These are phyloP conservation scores for Sugiyamaella chiloensis DNA, from an alignment of 805 yeast species.

Conservation along the genomic window DNA sequence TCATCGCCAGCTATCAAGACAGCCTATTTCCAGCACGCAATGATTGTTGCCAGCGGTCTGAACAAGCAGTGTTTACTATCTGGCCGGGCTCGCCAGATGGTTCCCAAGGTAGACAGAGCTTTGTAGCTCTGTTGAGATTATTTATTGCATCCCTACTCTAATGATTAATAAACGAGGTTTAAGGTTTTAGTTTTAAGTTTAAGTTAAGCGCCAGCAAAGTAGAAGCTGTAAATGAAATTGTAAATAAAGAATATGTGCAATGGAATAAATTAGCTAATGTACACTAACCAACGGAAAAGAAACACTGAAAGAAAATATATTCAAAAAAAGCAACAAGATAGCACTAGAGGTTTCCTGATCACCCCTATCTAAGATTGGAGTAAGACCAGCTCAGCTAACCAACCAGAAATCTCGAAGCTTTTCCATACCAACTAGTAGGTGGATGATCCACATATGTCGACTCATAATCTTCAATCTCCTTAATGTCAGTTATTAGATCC, in stretches of 20 bases:
- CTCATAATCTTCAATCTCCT: conserved; percentile 51
- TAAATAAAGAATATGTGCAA: too few species aligned
- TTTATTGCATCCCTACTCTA: conserved; percentile 5
- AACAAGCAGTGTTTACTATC: conserved; percentile 28
- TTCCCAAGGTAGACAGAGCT: conserved; percentile 12
- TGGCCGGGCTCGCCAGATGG: conserved; percentile 34
- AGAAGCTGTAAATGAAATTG: too few species aligned
- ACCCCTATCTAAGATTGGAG: too few species aligned
- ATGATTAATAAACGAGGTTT: too few species aligned
- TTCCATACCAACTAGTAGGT: conserved; percentile 23
- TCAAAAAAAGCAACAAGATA: too few species aligned
- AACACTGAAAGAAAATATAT: too few species aligned
- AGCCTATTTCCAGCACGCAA: conserved; percentile 24
- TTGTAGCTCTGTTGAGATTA: conserved; percentile 6
- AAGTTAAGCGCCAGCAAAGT: too few species aligned
- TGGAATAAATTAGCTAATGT: too few species aligned
- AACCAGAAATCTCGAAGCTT: conserved; percentile 11
- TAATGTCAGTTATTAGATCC: conserved; percentile 66
- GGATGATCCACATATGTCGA: conserved; percentile 47
- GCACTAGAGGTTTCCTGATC: too few species aligned
- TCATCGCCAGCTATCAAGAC: conserved; percentile 6
- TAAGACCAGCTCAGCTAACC: too few species aligned
- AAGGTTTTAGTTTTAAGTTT: too few species aligned
- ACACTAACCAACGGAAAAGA: too few species aligned
- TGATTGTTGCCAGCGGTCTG: conserved; percentile 28